Base-by-base conservation (phyloP, 306 rosid species). In the Ceratonia siliqua region DNA sequence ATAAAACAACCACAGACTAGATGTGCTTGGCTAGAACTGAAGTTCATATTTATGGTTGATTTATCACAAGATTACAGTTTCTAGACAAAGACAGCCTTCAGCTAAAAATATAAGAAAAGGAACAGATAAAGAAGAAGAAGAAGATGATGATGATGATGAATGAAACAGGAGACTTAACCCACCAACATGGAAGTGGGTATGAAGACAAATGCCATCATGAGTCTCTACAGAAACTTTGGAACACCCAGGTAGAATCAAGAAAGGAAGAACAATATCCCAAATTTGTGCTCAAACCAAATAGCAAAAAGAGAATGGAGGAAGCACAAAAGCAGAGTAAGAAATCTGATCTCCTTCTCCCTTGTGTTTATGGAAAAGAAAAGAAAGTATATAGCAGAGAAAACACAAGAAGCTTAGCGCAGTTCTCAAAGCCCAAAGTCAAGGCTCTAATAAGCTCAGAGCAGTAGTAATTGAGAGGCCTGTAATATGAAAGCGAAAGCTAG, bases 361-460 rank as follows among this genome's bases (percentile, higher is more conserved):
- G 74, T 71, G 88, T 86, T 81, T 78, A 83, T 80, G 86, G 90
- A 80, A 85, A 80, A 80, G 83, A 85, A 58, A 77, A 87, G 91
- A 89, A 79, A 85, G 83, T 61, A 70, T 61, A 27, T 74, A 78
- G 77, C 76, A 58, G 56, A 72, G 82, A 61, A 15, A 63, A 56
- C 32, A 78, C 42, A 32, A 77, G 43, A 64, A 73, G 42, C 56
- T 18, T 79, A 83, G 88, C 99, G 35, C 92, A 71, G 81, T 78
- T 84, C 78, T 90, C 96, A 55, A 92, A 86, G 87, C 82, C 27
- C 57, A 70, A 83, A 62, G 90, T 74, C 86, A 58, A 58, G 90
- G 71, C 87, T 81, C 80, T 78, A 77, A 80, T 82, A 65, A 43
- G 82, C 76, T 63, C 80, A 82, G 80, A 78, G 86, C 39, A 74